Evolutionary conservation across 106 monocot genomes (phyloP).

Genomic region (Dioscorea dumetorum): DNA sequence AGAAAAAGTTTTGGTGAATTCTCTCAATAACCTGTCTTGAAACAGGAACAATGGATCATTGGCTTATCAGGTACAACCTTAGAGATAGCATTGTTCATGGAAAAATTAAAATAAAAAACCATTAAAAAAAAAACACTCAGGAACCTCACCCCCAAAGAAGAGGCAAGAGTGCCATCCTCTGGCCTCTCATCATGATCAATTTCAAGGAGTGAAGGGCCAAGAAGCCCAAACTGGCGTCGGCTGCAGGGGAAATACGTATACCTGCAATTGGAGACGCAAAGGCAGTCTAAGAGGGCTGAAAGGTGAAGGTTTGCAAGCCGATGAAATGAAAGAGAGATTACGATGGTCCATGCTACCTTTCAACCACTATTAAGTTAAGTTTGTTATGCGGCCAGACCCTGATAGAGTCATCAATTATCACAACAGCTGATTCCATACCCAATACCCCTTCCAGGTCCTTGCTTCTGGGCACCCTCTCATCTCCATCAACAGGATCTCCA

Average conservation of each 20-base stretch:
- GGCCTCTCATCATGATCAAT: slow-evolving; percentile 90
- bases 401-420: slow-evolving; percentile 92
- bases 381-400: slow-evolving; percentile 96
- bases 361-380: slow-evolving; percentile 88
- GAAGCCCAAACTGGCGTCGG: slow-evolving; percentile 87
- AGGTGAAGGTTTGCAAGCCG: background rate
- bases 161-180: slow-evolving; percentile 89
- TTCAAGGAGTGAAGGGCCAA: slow-evolving; percentile 91
- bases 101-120: no score
- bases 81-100: background rate
- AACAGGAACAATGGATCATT: background rate
- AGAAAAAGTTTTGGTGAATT: slow-evolving; percentile 80
- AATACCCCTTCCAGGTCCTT: slow-evolving; percentile 95
- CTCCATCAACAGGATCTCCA: slow-evolving; percentile 53
- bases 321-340: background rate
- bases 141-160: slow-evolving; percentile 51
- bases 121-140: background rate
- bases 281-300: background rate
- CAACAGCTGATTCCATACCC: slow-evolving; percentile 95
- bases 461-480: slow-evolving; percentile 80
- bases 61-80: background rate
- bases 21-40: slow-evolving; percentile 77
- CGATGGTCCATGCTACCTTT: slow-evolving; percentile 44
- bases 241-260: slow-evolving; percentile 94
- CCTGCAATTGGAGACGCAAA: slow-evolving; percentile 23